Percentiles rank a stretch among this genome's conserved stretches.
phyloP scores from a whole-genome alignment of 345 rosid genomes.

The Heritiera fomes region DNA sequence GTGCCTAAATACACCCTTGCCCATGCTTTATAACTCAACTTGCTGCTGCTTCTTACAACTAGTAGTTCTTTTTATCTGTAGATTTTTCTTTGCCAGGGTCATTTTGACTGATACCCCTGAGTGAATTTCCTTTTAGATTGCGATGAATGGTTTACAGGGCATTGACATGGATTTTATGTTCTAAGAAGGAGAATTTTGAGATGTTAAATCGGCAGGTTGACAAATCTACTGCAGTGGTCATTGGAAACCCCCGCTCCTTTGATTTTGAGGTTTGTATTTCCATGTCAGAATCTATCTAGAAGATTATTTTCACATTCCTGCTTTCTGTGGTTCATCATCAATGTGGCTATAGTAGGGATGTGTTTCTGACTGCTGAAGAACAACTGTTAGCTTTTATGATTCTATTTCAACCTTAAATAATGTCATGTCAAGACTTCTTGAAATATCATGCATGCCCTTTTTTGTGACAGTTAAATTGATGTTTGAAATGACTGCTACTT shows the following conservation, averaged over 20 bases:
- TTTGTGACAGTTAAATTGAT: neutral
- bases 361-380: neutral
- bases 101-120: neutral
- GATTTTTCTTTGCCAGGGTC: neutral
- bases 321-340: too few relatives aligned
- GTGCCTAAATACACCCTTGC: conserved; percentile 29
- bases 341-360: neutral
- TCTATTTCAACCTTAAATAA: neutral
- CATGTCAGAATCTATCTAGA: too few relatives aligned
- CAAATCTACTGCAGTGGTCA: conserved; percentile 51
- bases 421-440: neutral
- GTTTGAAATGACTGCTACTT: neutral
- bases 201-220: conserved; percentile 72
- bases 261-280: conserved; percentile 81
- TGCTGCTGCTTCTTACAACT: neutral
- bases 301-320: too few relatives aligned
- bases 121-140: conserved; percentile 47
- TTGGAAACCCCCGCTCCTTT: conserved; percentile 82
- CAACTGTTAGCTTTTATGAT: neutral
- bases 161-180: conserved; percentile 76
- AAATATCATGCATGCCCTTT: neutral
- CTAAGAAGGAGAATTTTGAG: conserved; percentile 63
- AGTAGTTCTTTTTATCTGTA: neutral
- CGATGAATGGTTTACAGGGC: conserved; percentile 80
- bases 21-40: neutral